Base-by-base conservation (phyloP, 2,329 filamentous ascomycete genomes). In the Cytospora leucostoma region DNA sequence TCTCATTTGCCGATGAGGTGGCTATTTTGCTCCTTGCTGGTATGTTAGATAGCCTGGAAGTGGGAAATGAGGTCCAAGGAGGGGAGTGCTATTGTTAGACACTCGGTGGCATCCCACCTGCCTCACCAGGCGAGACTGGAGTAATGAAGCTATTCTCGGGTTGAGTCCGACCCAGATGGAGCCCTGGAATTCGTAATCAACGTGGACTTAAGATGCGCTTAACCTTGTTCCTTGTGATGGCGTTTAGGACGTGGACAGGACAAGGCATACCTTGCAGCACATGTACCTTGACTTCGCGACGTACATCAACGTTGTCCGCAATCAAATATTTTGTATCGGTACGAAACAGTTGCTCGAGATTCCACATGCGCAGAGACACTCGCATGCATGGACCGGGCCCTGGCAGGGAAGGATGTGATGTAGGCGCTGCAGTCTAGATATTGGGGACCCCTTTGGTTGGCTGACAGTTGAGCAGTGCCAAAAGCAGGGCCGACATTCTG, bases 381-480 rank as follows among this genome's bases (percentile, higher is more conserved):
- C 53, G 38, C 17, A 27, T 35, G 38, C 56, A n/a, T 33, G n/a
- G 34, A 56, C 49, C 27, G 17, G 61, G 38, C 34, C 12, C 27
- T 27, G 27, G 27, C 27, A 27, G 27, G 27, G 27, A 38, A 19
- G 10, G 33, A n/a, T 19, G 38, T 8, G 38, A 7, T n/a, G 19
- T 59, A 62, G 52, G 51, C 62, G 65, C 62, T 62, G 59, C 17
- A 44, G 27, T 34, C n/a, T 55, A 51, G 34, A 37, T 34, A 37
- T 59, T 13, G 59, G 15, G 33, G 34, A n/a, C 32, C 33, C 33
- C 27, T 40, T 50, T 57, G 54, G 59, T 53, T 60, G 50, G 58
- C 8, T 54, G 27, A 15, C 32, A n/a, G 32, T 8, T 4, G 27
- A 49, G 35, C 35, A 51, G 50, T 40, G 34, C 40, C 13, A 40